A percentile compares a stretch with the other conserved stretches of the same genome.
Evolutionary conservation across 2,329 filamentous ascomycete species (phyloP).

Genomic region (Ophiostoma ips): DNA sequence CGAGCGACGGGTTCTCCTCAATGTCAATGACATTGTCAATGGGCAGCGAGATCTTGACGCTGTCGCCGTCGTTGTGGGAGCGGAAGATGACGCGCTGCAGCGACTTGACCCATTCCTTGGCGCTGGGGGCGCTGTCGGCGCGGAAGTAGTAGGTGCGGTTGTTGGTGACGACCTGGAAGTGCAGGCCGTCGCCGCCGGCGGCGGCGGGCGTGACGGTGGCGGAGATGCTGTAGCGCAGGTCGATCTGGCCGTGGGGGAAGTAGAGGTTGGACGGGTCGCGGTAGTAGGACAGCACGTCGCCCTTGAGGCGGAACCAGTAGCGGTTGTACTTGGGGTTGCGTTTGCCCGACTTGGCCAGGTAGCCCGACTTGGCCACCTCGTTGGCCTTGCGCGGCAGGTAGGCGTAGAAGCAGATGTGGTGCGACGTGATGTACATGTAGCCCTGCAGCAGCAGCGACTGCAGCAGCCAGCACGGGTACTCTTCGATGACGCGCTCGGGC

Average conservation of each 20-base stretch:
- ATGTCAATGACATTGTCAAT: constrained; percentile 83
- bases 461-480: constrained; percentile 87
- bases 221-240: constrained; percentile 81
- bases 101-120: constrained; percentile 92
- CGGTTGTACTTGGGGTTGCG: constrained; percentile 77
- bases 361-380: constrained; percentile 69
- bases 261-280: constrained; percentile 72
- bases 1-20: constrained; percentile 68
- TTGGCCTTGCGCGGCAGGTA: constrained; percentile 90
- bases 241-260: constrained; percentile 83
- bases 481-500: constrained; percentile 74
- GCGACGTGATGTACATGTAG: constrained; percentile 87
- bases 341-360: constrained; percentile 75
- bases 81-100: constrained; percentile 91
- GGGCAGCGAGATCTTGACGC: constrained; percentile 87
- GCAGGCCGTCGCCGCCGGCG: constrained; percentile 48
- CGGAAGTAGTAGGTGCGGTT: constrained; percentile 75
- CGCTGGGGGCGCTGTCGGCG: constrained; percentile 75
- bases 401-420: constrained; percentile 92
- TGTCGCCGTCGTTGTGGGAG: constrained; percentile 91
- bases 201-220: constrained; percentile 52
- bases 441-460: constrained; percentile 87
- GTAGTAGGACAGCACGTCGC: constrained; percentile 85
- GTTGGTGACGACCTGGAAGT: constrained; percentile 71
- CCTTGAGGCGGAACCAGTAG: constrained; percentile 89